Base-by-base conservation (phyloP, 2,329 filamentous ascomycete genomes). In the Cladosporium colombiae region DNA sequence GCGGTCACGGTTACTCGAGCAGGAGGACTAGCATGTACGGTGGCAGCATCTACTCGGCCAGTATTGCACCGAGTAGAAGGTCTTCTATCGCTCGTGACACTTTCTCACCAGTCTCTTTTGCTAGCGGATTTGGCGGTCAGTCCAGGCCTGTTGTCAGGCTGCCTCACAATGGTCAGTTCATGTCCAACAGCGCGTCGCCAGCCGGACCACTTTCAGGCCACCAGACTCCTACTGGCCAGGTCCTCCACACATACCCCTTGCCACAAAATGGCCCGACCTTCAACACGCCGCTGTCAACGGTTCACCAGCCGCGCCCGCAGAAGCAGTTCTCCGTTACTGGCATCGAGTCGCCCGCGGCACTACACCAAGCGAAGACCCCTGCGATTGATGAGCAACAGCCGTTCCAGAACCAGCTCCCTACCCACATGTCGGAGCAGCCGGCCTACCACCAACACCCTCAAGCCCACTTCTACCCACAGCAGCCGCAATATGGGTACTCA, bases 301-400 rank as follows among this genome's bases (percentile, higher is more conserved):
- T 98, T 88, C 92, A 98, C 76, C 95, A 98, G 76, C 95, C 95
- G 65, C 90, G 92, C 62, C 94, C 95, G 10, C 93, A 98, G 78
- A 98, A 98, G 82, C 85, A 93, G 6, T 92, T 98, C 35, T 97
- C 93, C 11, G 88, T 98, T 66, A 91, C 92, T 65, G 93, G 92
- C 73, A 97, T 98, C 71, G 95, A 98, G 78, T 91, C 91, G 8
- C 92, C 93, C 4, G 88, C 86, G 5, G 84, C 83, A 70, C 81
- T 88, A 79, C 86, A 87, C 73, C 84, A 87, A 70, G 70, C 70
- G 35, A 57, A 49, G 18, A 59, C 56, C 18, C 68, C 71, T 29
- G 65, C 68, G 13, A 65, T 67, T 16, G 86, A 89, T 74, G 84
- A 90, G 73, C 90, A 94, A 72, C 91, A 93, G 75, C 91, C 93